These are phyloP conservation scores for Anisogramma anomala DNA, from an alignment of 2,329 filamentous ascomycete genomes.

Conservation along the genomic window DNA sequence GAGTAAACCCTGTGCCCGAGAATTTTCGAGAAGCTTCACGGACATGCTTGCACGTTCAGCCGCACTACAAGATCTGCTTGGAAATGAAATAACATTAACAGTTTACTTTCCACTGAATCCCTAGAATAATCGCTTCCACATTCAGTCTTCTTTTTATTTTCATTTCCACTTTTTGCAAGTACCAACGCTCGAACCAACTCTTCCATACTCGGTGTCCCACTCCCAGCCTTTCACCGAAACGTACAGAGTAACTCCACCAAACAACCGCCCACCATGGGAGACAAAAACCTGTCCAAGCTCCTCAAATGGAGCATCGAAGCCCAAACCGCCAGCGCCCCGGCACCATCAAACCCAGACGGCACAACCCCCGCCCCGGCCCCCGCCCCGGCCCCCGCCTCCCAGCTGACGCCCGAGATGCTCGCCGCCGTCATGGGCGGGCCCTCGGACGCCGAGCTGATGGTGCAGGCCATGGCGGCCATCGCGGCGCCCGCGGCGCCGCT, in stretches of 20 bases:
- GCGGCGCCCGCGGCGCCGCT: conserved; percentile 52
- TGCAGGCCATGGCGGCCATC: conserved; percentile 67
- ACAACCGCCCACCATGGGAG: conserved; percentile 17
- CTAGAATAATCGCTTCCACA: no score
- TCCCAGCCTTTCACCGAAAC: conserved; percentile 3
- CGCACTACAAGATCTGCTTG: background rate
- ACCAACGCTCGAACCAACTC: no score
- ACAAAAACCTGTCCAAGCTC: conserved; percentile 25
- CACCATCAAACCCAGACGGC: conserved; percentile 17
- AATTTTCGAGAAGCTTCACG: conserved; percentile 27
- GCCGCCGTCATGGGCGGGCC: conserved; percentile 69
- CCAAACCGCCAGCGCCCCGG: conserved; percentile 14
- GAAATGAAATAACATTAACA: background rate
- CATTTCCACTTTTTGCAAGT: no score
- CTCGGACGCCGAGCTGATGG: conserved; percentile 88
- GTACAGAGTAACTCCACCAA: background rate
- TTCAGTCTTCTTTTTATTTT: no score
- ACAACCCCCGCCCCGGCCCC: conserved; percentile 17
- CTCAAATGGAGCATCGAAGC: conserved; percentile 28
- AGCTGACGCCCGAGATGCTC: conserved; percentile 59
- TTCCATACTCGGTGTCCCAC: no score
- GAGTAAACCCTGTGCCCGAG: conserved; percentile 21
- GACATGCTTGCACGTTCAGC: conserved; percentile 17
- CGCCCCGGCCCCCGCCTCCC: conserved; percentile 24
- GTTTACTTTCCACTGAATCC: no score